Base-by-base conservation (phyloP, 2,329 filamentous ascomycete species). In the Fusarium luffae region DNA sequence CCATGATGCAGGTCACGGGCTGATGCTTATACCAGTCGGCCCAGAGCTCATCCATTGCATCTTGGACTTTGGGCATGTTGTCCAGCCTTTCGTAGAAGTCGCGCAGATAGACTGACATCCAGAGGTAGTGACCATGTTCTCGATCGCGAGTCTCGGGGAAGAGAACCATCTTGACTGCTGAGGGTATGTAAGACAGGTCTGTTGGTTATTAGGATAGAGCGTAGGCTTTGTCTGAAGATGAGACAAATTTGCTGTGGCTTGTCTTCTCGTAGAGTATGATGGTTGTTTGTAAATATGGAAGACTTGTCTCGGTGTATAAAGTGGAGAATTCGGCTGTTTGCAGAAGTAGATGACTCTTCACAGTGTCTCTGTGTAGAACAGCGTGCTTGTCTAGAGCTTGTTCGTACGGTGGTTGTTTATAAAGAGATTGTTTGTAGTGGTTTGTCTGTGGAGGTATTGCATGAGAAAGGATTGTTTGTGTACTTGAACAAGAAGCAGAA, bases 11-110 rank as follows among this genome's bases (percentile, higher is more conserved):
- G n/a, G 7, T 12, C 7, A 7, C n/a, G 11, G 21, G 19, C 7
- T 54, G 52, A 3, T 37, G 19, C 1, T 40, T 49, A 19, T 63
- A 54, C 48, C 50, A 68, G 16, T 62, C 67, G 14, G 42, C 16
- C 56, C 49, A 65, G 21, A 68, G 55, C 18, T 70, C 64, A 2
- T 41, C 14, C 7, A 60, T 54, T 8, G 63, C 59, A 11, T 23
- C 28, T 6, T 27, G 10, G 43, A 55, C 23, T 0, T 42, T 21
- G 0, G 51, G 43, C 4, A n/a, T 7, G n/a, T 13, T 4, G 14
- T 18, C 27, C 13, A 43, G 37, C 9, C 2, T 6, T 28, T 13
- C 13, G 18, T 8, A 30, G 8, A 25, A 11, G 8, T n/a, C 18
- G 0, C 34, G 13, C 7, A 48, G n/a, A 4, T 13, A 6, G 23